Conservation (phyloP, 768 basidiomycete species). For the Asterophora parasitica region DNA sequence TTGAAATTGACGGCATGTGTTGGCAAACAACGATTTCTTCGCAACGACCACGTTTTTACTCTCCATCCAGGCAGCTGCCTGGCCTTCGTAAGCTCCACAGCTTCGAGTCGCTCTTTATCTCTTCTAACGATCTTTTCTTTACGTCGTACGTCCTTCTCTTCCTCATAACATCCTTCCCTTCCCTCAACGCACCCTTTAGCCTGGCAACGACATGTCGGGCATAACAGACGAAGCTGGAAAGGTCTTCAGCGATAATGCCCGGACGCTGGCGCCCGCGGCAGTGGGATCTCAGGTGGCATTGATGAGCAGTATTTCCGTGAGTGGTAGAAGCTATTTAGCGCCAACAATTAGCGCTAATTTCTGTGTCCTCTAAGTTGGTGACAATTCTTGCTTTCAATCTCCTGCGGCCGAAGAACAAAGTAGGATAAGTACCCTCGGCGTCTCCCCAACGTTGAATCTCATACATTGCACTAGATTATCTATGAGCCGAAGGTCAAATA, state of each 20-base stretch:
- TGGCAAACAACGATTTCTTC: constrained; percentile 8
- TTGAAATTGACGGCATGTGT: background rate
- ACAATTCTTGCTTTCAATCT: constrained; percentile 76
- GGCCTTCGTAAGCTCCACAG: constrained; percentile 8
- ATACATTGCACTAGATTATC: constrained; percentile 50
- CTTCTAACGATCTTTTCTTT: constrained; percentile 10
- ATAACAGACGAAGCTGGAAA: constrained; percentile 33
- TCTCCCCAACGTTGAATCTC: constrained; percentile 4
- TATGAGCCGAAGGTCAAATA: constrained; percentile 96
- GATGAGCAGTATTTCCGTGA: constrained; percentile 70
- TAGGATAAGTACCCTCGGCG: constrained; percentile 23
- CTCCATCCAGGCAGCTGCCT: background rate
- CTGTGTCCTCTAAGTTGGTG: constrained; percentile 37
- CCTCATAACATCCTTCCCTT: constrained; percentile 8
- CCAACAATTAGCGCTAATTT: constrained; percentile 5
- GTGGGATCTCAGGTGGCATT: constrained; percentile 74
- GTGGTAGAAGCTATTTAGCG: constrained; percentile 22
- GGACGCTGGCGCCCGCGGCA: constrained; percentile 76
- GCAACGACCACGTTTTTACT: constrained; percentile 11
- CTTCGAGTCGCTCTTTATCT: constrained; percentile 10
- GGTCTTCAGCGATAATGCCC: constrained; percentile 38
- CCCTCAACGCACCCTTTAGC: constrained; percentile 2
- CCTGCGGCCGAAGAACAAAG: constrained; percentile 87
- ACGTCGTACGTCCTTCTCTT: background rate
- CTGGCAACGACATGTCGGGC: constrained; percentile 26